Base-by-base conservation (phyloP, 108 stramenopile species). In the Skeletonema potamos region DNA sequence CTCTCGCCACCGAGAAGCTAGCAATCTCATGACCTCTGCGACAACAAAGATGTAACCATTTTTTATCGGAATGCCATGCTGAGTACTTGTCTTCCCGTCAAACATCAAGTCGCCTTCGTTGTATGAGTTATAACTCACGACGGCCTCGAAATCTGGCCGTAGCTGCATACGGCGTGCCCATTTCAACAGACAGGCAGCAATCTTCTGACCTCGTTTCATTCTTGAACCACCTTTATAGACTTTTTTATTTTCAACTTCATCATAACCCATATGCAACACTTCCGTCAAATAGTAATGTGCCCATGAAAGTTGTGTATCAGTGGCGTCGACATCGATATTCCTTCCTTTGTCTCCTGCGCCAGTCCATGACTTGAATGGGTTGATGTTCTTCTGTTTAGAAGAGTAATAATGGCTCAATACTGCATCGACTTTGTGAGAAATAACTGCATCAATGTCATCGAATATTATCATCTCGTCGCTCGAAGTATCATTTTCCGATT, bases 101-200 rank as follows among this genome's bases (percentile, higher is more conserved):
- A 71, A 76, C 17, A 9, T 20, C 28, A 72, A 30, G n/a, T 6
- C 39, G 17, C 22, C 17, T 24, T 55, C 54, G 54, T 33, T 22
- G 9, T 17, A 18, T 44, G 70, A 30, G 26, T 12, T 17, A 30
- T 59, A 26, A 27, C 58, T 58, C 29, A 61, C 28, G 28, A 37
- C 15, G n/a, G n/a, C 27, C 18, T 18, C 27, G 11, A 48, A 15
- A 65, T 71, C 17, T 11, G 70, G 64, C 15, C 55, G 30, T 4
- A 76, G 55, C 64, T 76, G 70, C 76, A 76, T 76, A 28, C 24
- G 28, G 22, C 59, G 70, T 18, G 76, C 76, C 76, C 76, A 76
- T 58, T 43, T 76, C 63, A 76, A 70, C 7, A 76, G 56, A 27
- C 76, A 76, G 43, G 70, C 29, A 48, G 70, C 13, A 4, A 76